Percentiles rank a stretch among this genome's conserved stretches.
These are phyloP conservation scores for Amyloporia xantha DNA, from an alignment of 768 basidiomycete species.

Conservation along the genomic window DNA sequence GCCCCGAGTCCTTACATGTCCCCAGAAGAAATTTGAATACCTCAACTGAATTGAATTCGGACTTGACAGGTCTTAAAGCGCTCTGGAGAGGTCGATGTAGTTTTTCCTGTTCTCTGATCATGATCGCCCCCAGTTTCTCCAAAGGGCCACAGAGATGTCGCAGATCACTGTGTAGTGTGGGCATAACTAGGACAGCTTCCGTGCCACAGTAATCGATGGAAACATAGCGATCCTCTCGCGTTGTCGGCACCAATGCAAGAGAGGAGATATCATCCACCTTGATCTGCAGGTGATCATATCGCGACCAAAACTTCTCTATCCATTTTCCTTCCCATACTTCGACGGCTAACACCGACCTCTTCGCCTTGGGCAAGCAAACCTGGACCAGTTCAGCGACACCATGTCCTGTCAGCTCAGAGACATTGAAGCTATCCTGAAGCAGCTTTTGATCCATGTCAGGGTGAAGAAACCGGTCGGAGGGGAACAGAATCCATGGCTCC, in stretches of 20 bases:
- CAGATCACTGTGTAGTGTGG: background rate
- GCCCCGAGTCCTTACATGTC: background rate
- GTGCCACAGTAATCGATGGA: background rate
- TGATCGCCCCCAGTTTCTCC: background rate
- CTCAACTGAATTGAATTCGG: background rate
- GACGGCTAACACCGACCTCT: too few species aligned
- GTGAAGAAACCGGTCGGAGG: background rate
- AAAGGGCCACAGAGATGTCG: background rate
- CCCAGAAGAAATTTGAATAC: background rate
- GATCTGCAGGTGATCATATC: background rate
- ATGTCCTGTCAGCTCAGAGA: background rate
- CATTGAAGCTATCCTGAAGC: background rate
- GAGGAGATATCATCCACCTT: background rate
- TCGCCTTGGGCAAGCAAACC: background rate
- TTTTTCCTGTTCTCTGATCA: too few species aligned
- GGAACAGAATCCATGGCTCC: constrained; percentile 2
- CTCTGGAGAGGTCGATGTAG: background rate
- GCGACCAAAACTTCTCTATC: constrained; percentile 3
- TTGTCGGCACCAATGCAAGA: constrained; percentile 2
- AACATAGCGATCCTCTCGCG: background rate
- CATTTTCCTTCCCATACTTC: background rate
- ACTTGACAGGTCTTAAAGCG: background rate
- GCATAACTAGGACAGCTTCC: background rate
- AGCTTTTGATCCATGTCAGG: background rate
- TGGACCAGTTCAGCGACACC: constrained; percentile 2